These are phyloP conservation scores for Cicer judaicum DNA, from an alignment of 306 rosid species.

Conservation along the genomic window DNA sequence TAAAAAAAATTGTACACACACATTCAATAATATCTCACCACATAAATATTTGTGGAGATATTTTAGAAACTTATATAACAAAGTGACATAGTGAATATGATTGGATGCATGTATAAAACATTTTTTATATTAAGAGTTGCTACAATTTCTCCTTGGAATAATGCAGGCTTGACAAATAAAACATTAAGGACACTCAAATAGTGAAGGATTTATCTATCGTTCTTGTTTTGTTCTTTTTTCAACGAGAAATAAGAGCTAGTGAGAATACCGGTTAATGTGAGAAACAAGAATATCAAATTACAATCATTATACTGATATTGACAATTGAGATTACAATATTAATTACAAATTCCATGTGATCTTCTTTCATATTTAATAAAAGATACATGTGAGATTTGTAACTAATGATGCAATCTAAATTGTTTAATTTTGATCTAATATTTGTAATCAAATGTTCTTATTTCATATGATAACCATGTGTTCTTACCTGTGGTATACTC, in stretches of 20 bases:
- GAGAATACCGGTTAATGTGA: neutral
- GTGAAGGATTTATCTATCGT: neutral
- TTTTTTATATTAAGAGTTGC: neutral
- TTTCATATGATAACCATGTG: neutral
- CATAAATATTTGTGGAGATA: too few relatives aligned
- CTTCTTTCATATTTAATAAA: conserved; percentile 11
- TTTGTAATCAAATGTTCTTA: neutral
- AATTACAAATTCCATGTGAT: neutral
- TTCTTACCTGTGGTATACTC: too few relatives aligned
- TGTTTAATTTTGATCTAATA: neutral
- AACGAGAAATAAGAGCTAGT: neutral
- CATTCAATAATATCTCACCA: too few relatives aligned
- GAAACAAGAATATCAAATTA: neutral
- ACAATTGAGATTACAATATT: neutral
- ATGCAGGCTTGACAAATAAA: neutral
- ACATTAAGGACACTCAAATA: neutral
- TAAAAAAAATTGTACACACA: too few relatives aligned
- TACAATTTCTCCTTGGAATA: neutral
- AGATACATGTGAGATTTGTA: neutral
- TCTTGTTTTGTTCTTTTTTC: neutral
- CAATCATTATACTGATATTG: neutral
- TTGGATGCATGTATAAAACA: too few relatives aligned
- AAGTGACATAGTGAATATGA: too few relatives aligned
- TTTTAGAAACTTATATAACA: too few relatives aligned
- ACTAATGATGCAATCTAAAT: neutral